Evolutionary conservation across 805 yeast species (phyloP).

Genomic region (Wickerhamiella lipophila): DNA sequence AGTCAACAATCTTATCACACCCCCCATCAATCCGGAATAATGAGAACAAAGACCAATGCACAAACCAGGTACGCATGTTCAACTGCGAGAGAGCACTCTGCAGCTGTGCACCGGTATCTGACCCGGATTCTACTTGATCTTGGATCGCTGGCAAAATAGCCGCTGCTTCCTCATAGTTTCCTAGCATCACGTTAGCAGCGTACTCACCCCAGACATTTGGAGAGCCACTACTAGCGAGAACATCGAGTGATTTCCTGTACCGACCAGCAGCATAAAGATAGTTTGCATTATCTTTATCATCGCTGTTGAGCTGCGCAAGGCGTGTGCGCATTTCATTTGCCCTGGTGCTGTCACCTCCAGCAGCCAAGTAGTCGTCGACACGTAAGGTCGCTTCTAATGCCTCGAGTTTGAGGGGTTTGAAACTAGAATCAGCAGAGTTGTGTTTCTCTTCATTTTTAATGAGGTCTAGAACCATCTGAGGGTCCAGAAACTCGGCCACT

Average conservation of each 20-base stretch:
- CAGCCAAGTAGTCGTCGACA: constrained; percentile 4
- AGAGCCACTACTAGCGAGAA: constrained; percentile 13
- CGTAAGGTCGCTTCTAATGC: constrained; percentile 12
- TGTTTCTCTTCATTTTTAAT: constrained; percentile 35
- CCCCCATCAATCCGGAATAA: constrained; percentile 44
- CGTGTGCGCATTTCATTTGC: constrained; percentile 26
- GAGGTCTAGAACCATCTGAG: constrained; percentile 45
- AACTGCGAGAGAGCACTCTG: constrained; percentile 42
- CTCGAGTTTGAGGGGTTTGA: constrained; percentile 15
- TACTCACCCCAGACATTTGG: constrained; percentile 43
- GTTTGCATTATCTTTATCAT: constrained; percentile 20
- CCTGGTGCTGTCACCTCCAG: constrained; percentile 18
- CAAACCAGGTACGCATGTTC: constrained; percentile 52
- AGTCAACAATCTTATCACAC: constrained; percentile 41
- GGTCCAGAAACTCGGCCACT: constrained; percentile 47
- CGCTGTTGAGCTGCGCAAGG: background rate
- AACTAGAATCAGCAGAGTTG: constrained; percentile 19
- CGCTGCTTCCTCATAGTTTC: constrained; percentile 41
- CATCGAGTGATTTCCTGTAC: constrained; percentile 29
- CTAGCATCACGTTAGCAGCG: constrained; percentile 45
- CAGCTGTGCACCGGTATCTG: constrained; percentile 20
- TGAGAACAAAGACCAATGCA: constrained; percentile 58
- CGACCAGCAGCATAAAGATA: constrained; percentile 33
- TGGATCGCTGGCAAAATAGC: constrained; percentile 30
- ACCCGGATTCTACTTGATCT: constrained; percentile 42